Conservation (phyloP, 2,329 filamentous ascomycete genomes). For the Penicillium sp. region DNA sequence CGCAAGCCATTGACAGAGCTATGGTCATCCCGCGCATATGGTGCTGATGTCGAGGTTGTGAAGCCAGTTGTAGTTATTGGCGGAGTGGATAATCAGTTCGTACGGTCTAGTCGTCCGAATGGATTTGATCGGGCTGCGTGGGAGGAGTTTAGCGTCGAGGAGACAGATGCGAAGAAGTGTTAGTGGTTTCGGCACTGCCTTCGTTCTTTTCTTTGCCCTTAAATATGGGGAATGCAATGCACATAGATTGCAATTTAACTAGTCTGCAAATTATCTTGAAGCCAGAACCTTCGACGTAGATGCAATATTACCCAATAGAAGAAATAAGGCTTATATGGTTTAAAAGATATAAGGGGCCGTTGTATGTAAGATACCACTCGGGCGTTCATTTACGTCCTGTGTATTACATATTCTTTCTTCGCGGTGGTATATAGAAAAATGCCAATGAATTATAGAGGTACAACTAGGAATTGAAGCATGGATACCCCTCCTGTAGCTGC, state of each 20-base stretch:
- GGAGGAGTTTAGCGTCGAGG: slow-evolving; percentile 36
- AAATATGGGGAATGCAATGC: not conserved
- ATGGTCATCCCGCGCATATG: slow-evolving; percentile 50
- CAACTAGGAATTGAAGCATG: too few species aligned
- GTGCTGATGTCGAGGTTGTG: slow-evolving; percentile 50
- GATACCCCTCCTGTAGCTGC: too few species aligned
- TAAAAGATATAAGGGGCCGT: too few species aligned
- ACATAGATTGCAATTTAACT: not conserved
- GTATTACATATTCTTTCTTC: too few species aligned
- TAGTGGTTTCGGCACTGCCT: not conserved
- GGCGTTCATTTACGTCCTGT: too few species aligned
- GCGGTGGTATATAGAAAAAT: too few species aligned
- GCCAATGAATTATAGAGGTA: too few species aligned
- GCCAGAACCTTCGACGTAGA: not conserved
- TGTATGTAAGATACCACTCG: too few species aligned
- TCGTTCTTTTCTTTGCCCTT: not conserved
- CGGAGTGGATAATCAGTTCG: slow-evolving; percentile 51
- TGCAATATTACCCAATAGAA: not conserved
- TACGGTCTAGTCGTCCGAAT: slow-evolving; percentile 53
- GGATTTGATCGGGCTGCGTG: slow-evolving; percentile 53
- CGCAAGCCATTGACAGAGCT: slow-evolving; percentile 49
- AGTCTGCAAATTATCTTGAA: not conserved
- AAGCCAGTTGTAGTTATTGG: slow-evolving; percentile 49
- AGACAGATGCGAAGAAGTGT: slow-evolving; percentile 31
- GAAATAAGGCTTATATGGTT: too few species aligned